Evolutionary conservation across 1,284 basidiomycete genomes (phyloP), one percentile per base, ranked within the genome.

Genomic region (Fomitopsis pinicola): DNA sequence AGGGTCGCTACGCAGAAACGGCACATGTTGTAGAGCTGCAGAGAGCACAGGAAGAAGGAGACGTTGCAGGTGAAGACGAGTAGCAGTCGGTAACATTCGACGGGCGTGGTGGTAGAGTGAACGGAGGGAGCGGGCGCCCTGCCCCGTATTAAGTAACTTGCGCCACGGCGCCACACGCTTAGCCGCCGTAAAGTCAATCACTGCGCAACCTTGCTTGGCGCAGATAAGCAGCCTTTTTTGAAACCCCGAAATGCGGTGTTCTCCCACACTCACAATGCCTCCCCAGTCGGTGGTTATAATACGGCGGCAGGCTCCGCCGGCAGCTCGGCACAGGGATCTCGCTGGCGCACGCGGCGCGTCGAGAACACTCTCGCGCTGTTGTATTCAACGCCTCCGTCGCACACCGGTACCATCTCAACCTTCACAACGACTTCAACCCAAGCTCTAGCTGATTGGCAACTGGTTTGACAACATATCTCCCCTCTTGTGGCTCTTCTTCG

Each of bases 41-140:
- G 80, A 79, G 68, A 77, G 70, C 69, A 80, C 69, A 63, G 77
- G 73, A 65, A 79, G 76, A 61, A 82, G 72, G 65, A 82, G 74
- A 68, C 78, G 78, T 65, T 65, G 62, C 58, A 53, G 62, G 48
- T 57, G 64, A 52, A 66, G 61, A 30, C 48, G 45, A 40, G 28
- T 36, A 8, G 48, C 52, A 44, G 55, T 59, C 30, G 57, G 59
- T 61, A 61, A 26, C 59, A 61, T 63, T 61, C 59, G 59, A 59
- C 48, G 46, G 52, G 52, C 9, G 35, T 54, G 22, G 28, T 42
- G 40, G 42, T 33, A 36, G 12, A 46, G 56, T 35, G 52, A 57
- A 50, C 30, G 42, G 35, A 53, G 52, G 55, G 48, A 33, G 55
- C 46, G 26, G 59, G 55, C 59, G 55, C 59, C 28, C n/a, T 26